These are phyloP conservation scores for Mucor mucedo DNA, from an alignment of 371 early-diverging fungal species.

Conservation along the genomic window DNA sequence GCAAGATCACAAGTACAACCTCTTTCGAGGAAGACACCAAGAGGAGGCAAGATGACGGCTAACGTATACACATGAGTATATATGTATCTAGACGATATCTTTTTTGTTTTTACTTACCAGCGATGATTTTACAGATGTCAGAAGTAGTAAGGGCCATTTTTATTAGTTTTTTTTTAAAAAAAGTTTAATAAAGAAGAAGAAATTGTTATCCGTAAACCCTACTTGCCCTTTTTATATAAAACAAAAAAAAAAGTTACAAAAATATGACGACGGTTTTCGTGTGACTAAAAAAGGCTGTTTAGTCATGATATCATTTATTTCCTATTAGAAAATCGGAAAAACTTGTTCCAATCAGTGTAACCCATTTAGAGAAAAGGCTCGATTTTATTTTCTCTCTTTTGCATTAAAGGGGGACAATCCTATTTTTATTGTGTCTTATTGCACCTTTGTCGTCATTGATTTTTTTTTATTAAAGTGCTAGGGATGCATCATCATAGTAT, in stretches of 20 bases:
- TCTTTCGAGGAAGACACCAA: conserved; percentile 62
- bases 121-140: conserved; percentile 36
- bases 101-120: conserved; percentile 26
- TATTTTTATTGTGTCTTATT: too few relatives aligned
- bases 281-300: background rate
- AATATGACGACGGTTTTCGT: conserved; percentile 2
- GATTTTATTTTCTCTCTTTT: background rate
- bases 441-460: too few relatives aligned
- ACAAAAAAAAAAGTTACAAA: background rate
- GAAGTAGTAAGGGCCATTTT: conserved; percentile 33
- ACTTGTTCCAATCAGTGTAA: background rate
- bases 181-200: conserved; percentile 1
- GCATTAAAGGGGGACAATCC: background rate
- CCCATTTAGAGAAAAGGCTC: background rate
- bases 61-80: background rate
- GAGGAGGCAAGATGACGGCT: conserved; percentile 66
- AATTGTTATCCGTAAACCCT: background rate
- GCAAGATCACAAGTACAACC: conserved; percentile 71
- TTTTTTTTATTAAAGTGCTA: too few relatives aligned
- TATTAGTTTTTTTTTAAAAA: background rate
- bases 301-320: background rate
- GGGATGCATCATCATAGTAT: too few relatives aligned
- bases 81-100: background rate
- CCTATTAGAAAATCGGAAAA: background rate
- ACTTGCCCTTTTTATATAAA: background rate